Evolutionary conservation across 2,329 filamentous ascomycete species (phyloP).

Genomic region (Dichotomopilus funicola): DNA sequence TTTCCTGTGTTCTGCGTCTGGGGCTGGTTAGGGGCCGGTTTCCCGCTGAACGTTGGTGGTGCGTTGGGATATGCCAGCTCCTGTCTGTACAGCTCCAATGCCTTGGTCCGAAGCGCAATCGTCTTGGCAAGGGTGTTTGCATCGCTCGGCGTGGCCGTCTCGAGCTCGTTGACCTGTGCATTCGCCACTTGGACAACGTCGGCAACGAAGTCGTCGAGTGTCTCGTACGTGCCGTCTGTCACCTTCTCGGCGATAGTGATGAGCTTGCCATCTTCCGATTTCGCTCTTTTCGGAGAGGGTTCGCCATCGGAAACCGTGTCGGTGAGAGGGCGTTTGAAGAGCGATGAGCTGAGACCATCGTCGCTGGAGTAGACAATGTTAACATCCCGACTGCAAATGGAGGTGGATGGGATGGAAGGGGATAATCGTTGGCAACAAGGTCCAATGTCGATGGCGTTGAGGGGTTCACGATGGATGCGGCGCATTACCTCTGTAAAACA

Average conservation of each 20-base stretch:
- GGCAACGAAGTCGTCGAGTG: slow-evolving; percentile 58
- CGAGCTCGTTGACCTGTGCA: slow-evolving; percentile 41
- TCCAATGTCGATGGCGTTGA: slow-evolving; percentile 3
- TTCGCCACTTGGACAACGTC: slow-evolving; percentile 39
- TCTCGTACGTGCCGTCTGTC: slow-evolving; percentile 45
- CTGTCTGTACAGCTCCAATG: slow-evolving; percentile 55
- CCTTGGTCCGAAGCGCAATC: slow-evolving; percentile 54
- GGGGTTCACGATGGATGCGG: background rate
- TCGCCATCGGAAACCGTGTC: slow-evolving; percentile 40
- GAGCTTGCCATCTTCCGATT: slow-evolving; percentile 41
- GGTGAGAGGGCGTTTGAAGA: slow-evolving; percentile 49
- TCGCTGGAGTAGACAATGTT: slow-evolving; percentile 34
- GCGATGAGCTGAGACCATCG: slow-evolving; percentile 44
- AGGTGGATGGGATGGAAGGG: slow-evolving; percentile 14
- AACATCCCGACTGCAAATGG: slow-evolving; percentile 7
- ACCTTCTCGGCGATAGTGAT: slow-evolving; percentile 50
- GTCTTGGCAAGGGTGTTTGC: slow-evolving; percentile 39
- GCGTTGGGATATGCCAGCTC: slow-evolving; percentile 48
- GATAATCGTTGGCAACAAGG: background rate
- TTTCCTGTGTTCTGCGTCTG: slow-evolving; percentile 37
- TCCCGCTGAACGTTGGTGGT: slow-evolving; percentile 30
- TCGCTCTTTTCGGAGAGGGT: slow-evolving; percentile 55
- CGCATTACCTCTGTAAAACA: slow-evolving; percentile 38
- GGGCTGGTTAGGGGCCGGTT: slow-evolving; percentile 35
- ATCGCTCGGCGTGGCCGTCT: slow-evolving; percentile 28